Conservation (phyloP, 305 asterid species). For the Fraxinus latifolia region DNA sequence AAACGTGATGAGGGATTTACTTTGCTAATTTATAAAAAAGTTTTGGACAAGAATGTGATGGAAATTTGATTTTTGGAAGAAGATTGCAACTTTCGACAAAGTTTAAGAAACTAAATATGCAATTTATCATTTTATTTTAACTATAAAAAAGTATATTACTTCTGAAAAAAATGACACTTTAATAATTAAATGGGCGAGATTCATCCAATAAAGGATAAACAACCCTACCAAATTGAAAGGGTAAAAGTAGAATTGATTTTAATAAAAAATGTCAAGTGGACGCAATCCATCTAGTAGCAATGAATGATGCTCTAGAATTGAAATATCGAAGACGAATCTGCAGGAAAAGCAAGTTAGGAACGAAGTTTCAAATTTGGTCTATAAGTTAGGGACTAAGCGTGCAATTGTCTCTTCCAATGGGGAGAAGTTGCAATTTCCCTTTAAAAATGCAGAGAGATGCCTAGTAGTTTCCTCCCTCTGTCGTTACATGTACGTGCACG, state of each 20-base stretch:
- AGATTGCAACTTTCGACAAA: not conserved
- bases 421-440: not conserved
- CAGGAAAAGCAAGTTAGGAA: not conserved
- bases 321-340: not conserved
- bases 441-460: not conserved
- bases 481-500: constrained; percentile 4
- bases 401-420: not conserved
- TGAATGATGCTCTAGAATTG: not conserved
- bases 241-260: not conserved
- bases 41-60: not conserved
- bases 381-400: not conserved
- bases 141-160: not conserved
- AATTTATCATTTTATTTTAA: not conserved
- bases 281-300: not conserved
- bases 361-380: not conserved
- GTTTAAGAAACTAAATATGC: not conserved
- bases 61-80: not conserved
- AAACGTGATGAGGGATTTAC: not conserved
- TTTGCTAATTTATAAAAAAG: not conserved
- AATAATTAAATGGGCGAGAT: not conserved
- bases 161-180: not conserved
- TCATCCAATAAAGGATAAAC: not conserved
- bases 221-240: not conserved
- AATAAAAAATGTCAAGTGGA: not conserved
- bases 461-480: not conserved